A percentile compares a stretch with the other conserved stretches of the same genome.
Evolutionary conservation across 129 eudicot species (phyloP).

Genomic region (Rutidosis leptorrhynchoides): DNA sequence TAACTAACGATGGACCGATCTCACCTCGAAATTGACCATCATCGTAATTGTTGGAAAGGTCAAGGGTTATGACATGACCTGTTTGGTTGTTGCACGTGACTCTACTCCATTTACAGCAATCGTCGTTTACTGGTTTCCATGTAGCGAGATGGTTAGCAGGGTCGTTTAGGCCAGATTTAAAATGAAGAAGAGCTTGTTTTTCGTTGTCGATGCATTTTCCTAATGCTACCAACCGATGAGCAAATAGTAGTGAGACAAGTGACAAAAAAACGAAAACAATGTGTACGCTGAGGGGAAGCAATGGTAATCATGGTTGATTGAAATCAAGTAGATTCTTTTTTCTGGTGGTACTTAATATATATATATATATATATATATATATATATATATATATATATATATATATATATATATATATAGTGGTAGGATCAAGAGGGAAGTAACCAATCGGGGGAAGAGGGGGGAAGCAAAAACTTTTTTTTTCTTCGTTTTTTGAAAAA

Average conservation of each 20-base stretch:
- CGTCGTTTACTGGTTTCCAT: conserved; percentile 25
- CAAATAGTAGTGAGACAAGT: neutral
- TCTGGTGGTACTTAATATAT: neutral
- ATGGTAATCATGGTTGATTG: neutral
- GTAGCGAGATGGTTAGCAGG: conserved; percentile 25
- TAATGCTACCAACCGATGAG: neutral
- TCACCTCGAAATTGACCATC: neutral
- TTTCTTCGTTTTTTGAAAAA: too few relatives aligned
- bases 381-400: too few relatives aligned
- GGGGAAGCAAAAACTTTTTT: too few relatives aligned
- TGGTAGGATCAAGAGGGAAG: too few relatives aligned
- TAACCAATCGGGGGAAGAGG: too few relatives aligned
- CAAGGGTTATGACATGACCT: conserved; percentile 32
- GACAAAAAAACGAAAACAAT: neutral
- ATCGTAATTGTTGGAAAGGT: too few relatives aligned
- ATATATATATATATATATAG: too few relatives aligned
- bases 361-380: too few relatives aligned
- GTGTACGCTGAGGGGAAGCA: neutral
- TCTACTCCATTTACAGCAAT: conserved; percentile 49
- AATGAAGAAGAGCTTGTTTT: conserved; percentile 17
- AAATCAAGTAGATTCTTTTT: neutral
- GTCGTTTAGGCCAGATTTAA: conserved; percentile 19
- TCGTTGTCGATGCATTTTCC: conserved; percentile 9
- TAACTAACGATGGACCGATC: conserved; percentile 31
- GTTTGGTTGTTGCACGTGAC: conserved; percentile 27